Conservation (phyloP, 2,329 filamentous ascomycete genomes). For the Fusarium graminum region DNA sequence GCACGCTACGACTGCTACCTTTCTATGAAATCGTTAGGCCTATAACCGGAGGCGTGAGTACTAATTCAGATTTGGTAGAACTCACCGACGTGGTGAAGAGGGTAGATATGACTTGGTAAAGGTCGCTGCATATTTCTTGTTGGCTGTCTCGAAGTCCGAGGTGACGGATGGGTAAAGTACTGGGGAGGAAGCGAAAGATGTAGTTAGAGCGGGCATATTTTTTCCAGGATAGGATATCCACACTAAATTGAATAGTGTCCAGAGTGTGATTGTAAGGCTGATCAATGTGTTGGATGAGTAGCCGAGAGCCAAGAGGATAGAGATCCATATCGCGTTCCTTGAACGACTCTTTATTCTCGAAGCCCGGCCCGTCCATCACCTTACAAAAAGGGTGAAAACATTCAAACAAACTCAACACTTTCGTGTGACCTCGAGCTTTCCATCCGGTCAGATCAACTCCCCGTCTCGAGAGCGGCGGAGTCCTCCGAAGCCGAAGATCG, state of each 20-base stretch:
- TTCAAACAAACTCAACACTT: not conserved
- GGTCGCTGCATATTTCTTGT: constrained; percentile 39
- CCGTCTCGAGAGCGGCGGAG: constrained; percentile 25
- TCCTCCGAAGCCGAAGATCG: constrained; percentile 35
- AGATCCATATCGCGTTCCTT: constrained; percentile 7
- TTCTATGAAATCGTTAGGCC: constrained; percentile 45
- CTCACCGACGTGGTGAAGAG: constrained; percentile 45
- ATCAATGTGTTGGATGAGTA: constrained; percentile 18
- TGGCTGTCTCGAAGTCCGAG: constrained; percentile 44
- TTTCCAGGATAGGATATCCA: too few relatives aligned
- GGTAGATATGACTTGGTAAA: constrained; percentile 43
- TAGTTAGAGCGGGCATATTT: constrained; percentile 26
- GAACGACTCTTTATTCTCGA: constrained; percentile 36
- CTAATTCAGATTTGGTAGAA: constrained; percentile 1
- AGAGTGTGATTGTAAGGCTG: rapidly evolving
- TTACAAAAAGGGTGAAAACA: not conserved
- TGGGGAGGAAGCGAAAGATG: not conserved
- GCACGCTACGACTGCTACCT: constrained; percentile 71
- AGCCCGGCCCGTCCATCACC: constrained; percentile 4
- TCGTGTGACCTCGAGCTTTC: constrained; percentile 24
- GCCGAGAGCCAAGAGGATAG: constrained; percentile 20
- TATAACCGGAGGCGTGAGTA: constrained; percentile 22
- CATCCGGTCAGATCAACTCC: constrained; percentile 31
- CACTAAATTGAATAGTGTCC: too few relatives aligned
- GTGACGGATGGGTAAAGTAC: constrained; percentile 28